Evolutionary conservation across 73 alveolate genomes (phyloP).

Genomic region (Symbiodinium natans): DNA sequence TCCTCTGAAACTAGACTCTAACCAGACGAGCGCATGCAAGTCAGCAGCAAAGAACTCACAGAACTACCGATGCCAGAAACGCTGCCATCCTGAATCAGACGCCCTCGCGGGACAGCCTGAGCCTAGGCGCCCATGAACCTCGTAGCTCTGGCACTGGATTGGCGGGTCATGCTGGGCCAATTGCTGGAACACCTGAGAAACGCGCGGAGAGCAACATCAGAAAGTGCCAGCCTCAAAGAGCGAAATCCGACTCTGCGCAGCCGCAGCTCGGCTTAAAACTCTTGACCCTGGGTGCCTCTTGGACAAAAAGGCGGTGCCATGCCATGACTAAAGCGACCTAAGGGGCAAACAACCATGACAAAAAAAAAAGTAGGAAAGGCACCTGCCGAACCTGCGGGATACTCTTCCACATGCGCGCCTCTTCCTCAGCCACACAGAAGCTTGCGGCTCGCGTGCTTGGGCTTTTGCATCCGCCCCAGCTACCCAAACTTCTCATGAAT

Average conservation of each 20-base stretch:
- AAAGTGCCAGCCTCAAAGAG: no score
- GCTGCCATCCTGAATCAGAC: no score
- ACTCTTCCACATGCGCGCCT: constrained; percentile 76
- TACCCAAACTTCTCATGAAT: no score
- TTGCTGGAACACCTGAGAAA: constrained; percentile 48
- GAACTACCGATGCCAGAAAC: no score
- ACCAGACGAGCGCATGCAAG: no score
- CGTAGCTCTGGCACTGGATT: constrained; percentile 33
- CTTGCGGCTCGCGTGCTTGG: background rate
- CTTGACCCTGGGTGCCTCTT: no score
- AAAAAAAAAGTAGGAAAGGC: background rate
- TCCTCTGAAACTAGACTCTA: no score
- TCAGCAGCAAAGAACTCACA: no score
- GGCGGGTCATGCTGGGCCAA: constrained; percentile 86
- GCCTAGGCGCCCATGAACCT: constrained; percentile 60
- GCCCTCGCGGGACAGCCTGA: no score
- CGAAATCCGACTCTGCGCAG: background rate
- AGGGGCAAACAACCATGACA: no score
- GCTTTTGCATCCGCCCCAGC: background rate
- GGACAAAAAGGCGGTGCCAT: no score
- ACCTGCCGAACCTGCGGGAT: constrained; percentile 76
- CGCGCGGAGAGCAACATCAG: background rate
- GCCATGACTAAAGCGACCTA: no score
- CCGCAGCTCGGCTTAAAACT: background rate
- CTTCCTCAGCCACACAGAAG: constrained; percentile 8